Base-by-base conservation (phyloP, 164 flowering plant species). In the Vitis riparia region DNA sequence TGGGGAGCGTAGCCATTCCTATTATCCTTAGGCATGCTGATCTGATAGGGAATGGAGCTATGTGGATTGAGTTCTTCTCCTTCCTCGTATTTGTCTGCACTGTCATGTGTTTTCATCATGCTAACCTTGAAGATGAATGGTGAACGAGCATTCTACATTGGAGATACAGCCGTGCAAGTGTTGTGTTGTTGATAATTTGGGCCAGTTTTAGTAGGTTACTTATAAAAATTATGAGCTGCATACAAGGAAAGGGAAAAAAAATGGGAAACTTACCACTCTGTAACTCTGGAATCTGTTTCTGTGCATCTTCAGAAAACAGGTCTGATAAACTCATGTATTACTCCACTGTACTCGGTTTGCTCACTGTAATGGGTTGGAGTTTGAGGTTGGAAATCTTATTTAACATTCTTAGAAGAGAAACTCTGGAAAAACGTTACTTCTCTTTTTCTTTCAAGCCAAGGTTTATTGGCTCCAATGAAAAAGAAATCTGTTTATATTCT, bases 1-100 rank as follows among this genome's bases (percentile, higher is more conserved):
- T 95, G 11, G 99, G 99, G 55, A 93, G 99, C 84, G 67, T 95
- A 63, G 99, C 98, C 55, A 93, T 95, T 68, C 99, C 99, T 17
- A 89, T 89, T 50, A 91, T 95, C 66, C 90, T 93, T 17, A 87
- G 91, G 82, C 99, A 93, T 56, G 98, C 98, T 0, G 74, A 82
- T 63, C 69, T 95, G 84, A 95, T 95, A n/a, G 87, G 71, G 68
- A 87, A 91, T 8, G 96, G 97, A 60, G 98, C 98, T 17, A 91
- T 95, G 97, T 72, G 84, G 75, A 95, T 95, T 5, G 94, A 93
- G 77, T 89, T 93, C 75, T 77, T 86, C 12, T 91, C 98, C 2
- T 93, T 95, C 86, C 81, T 91, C 79, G 90, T 95, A 68, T 93
- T 95, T 72, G 89, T 88, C 16, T 88, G 96, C 88, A 93, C 99